Evolutionary conservation across 192 early-diverging fungal species (phyloP), one percentile per base, ranked within the genome.

Genomic region (Umbelopsis sp.): DNA sequence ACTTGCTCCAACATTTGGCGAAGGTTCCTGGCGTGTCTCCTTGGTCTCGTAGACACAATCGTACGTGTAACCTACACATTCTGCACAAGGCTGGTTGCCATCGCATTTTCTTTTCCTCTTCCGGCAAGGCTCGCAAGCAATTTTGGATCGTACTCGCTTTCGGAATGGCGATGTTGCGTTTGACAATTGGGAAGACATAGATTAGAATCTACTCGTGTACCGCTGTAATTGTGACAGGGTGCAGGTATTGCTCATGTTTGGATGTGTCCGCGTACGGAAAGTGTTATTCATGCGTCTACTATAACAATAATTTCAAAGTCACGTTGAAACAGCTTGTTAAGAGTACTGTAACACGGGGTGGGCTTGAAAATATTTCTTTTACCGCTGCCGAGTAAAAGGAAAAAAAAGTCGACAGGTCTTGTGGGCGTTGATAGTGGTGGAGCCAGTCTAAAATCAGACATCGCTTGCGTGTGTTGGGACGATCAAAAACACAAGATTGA

Each of bases 1-100:
- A 51, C 9, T 51, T 38, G 59, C 59, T 36, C 36, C 36, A 38
- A 65, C 31, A 65, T 65, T 65, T 31, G 31, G 31, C 31, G 11
- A 36, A 65, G 59, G 31, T 65, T 65, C 36, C 26, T 36, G 36
- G 36, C 59, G 29, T 38, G 59, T 38, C 26, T 38, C 36, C 26
- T 31, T 36, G 26, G 59, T 36, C 31, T 65, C 36, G 59, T 65
- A 65, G 59, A 38, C 59, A 65, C 59, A 65, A 31, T 65, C 59
- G 59, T 65, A 65, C 26, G 11, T 38, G 59, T 65, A 65, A 65
- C 59, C 59, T 31, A 65, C 59, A 65, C 59, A 65, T 65, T 65
- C 59, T 31, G 59, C 59, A 38, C 59, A 65, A 65, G 59, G 59
- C 59, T 36, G 36, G 59, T 65, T 65, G 59, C 59, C 59, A 65